Base-by-base conservation (phyloP, 495 filamentous ascomycete genomes). In the Tetracladium marchalianum region DNA sequence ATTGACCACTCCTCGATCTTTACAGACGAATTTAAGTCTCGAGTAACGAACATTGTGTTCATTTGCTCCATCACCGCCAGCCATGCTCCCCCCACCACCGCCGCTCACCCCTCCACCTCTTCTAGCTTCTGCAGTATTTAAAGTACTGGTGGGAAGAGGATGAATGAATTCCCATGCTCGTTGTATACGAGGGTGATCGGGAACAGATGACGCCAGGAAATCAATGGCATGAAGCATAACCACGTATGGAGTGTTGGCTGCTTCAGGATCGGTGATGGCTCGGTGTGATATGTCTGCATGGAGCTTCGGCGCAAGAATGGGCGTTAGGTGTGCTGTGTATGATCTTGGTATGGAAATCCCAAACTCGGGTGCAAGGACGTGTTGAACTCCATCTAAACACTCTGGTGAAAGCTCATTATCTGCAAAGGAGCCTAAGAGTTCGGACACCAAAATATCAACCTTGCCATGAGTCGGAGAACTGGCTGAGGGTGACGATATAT, bases 271-370 rank as follows among this genome's bases (percentile, higher is more conserved):
- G 11, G 66, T 72, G 12, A 67, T 57, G 13, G 57, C 57, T 41
- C 87, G 76, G 22, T 71, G 62, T 37, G 70, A 64, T 52, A 97
- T 78, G 56, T 97, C 90, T 17, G 84, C 76, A 62, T 87, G 78
- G 46, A 99, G 69, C 41, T 83, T 83, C 0, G 93, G 93, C 5
- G 89, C 81, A n/a, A 88, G 75, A 56, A 99, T 86, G 0, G 93
- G 92, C 15, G 85, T 88, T 8, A 95, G 62, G 55, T 95, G 87
- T 6, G 92, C 89, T 10, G 87, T 89, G 66, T 99, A 99, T 11
- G 84, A 89, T 34, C 75, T 71, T 9, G 93, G 92, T 50, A 99
- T 97, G 1, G 87, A 95, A 47, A 99, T 92, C 19, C 93, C 92
- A 60, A 86, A 75, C 2, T 69, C 68, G 0, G 56, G 49, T 3